Base-by-base conservation (phyloP, 2,329 filamentous ascomycete species). In the Alternaria incomplexa region DNA sequence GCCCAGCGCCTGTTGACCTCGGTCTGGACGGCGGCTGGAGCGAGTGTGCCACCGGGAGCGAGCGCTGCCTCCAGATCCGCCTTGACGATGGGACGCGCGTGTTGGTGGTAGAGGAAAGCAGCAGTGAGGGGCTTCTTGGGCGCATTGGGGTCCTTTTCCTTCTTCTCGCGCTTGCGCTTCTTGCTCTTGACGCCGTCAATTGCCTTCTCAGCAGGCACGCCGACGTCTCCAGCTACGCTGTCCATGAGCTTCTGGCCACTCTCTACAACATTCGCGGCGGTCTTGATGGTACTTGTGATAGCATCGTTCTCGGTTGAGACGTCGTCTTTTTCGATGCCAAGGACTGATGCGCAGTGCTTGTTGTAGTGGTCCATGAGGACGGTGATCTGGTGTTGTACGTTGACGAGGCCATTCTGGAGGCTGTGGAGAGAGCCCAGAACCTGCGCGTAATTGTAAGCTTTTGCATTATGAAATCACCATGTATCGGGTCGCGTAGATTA, bases 91-190 rank as follows among this genome's bases (percentile, higher is more conserved):
- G 90, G 87, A 53, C 96, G 91, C 68, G 93, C 93, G 68, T 91
- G 90, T 80, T 96, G 91, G 86, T 97, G 93, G 84, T 93, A 98
- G 64, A 97, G 85, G 85, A 98, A 97, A 85, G 96, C 97, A 3
- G 95, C 93, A 6, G 95, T 98, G 76, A 97, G 82, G 9, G 95
- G 94, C 54, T 94, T 90, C 88, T 97, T 98, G 63, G 95, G 95
- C 7, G 94, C 94, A 80, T 97, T 97, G 71, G 94, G 94, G 79
- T 98, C 95, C 69, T 79, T 82, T 51, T 80, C 79, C 76, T 84
- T 85, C 85, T 94, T 94, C 87, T 96, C 95, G 81, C 92, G 90
- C 86, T 96, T 93, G 86, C 93, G 93, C 87, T 93, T 77, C 81
- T 83, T 67, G 66, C 71, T 70, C 69, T 75, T 76, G 61, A 58